Evolutionary conservation across 495 filamentous ascomycete species (phyloP).

Genomic region (Annulohypoxylon bovei): DNA sequence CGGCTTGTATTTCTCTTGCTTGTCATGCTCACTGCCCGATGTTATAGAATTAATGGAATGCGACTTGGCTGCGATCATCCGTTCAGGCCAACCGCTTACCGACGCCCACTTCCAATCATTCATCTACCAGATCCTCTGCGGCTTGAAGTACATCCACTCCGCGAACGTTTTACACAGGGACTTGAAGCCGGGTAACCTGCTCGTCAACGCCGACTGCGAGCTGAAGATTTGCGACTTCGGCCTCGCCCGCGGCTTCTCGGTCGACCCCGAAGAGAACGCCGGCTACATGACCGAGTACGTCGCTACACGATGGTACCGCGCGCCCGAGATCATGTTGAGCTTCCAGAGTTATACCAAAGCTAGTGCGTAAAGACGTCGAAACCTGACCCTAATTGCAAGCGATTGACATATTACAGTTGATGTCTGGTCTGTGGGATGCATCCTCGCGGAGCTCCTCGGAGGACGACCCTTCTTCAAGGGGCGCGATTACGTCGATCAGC

Average conservation of each 20-base stretch:
- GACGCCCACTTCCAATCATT: conserved; percentile 97
- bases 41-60: conserved; percentile 96
- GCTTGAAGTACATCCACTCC: conserved; percentile 98
- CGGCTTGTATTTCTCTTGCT: background rate
- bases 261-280: conserved; percentile 97
- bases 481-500: conserved; percentile 97
- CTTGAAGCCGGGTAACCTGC: conserved; percentile 93
- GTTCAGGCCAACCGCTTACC: conserved; percentile 93
- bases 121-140: conserved; percentile 94
- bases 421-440: conserved; percentile 99
- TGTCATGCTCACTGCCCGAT: conserved; percentile 7
- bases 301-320: conserved; percentile 97
- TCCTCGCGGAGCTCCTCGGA: conserved; percentile 94
- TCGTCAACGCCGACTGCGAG: conserved; percentile 99
- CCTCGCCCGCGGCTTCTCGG: conserved; percentile 92
- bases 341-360: conserved; percentile 99
- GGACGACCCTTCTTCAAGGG: conserved; percentile 99
- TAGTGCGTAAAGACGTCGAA: conserved; percentile 68
- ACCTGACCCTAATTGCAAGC: background rate
- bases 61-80: conserved; percentile 97
- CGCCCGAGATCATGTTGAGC: conserved; percentile 98
- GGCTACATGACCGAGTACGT: conserved; percentile 99
- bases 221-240: conserved; percentile 99
- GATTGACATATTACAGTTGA: conserved; percentile 71
- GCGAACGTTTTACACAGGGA: conserved; percentile 97